These are phyloP conservation scores for Penicillium paradoxum DNA, from an alignment of 495 filamentous ascomycete genomes.

Conservation along the genomic window DNA sequence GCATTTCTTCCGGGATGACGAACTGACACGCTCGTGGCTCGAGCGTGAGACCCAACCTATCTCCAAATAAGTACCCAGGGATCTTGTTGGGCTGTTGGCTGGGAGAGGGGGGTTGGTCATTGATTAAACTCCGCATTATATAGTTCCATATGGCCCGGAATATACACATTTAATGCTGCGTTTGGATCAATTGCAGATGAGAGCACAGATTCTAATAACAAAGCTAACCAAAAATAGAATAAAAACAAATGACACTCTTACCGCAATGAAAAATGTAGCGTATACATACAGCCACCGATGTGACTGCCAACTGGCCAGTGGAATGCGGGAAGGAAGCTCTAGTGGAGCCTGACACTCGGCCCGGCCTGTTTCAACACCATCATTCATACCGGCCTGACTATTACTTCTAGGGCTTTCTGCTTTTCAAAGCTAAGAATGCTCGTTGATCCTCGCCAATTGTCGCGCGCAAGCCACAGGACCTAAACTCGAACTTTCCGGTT, in stretches of 20 bases:
- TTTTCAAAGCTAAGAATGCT: slow-evolving; percentile 19
- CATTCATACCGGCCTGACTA: slow-evolving; percentile 5
- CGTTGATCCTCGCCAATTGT: slow-evolving; percentile 3
- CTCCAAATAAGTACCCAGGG: slow-evolving; percentile 25
- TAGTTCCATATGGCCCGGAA: background rate
- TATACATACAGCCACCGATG: too few species aligned
- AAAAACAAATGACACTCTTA: background rate
- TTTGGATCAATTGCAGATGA: too few species aligned
- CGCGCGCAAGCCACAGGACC: slow-evolving; percentile 15
- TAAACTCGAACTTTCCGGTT: slow-evolving; percentile 2
- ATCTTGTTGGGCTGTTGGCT: background rate
- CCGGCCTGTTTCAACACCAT: slow-evolving; percentile 6
- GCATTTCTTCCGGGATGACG: slow-evolving; percentile 69
- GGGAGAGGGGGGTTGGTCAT: background rate
- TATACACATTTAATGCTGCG: background rate
- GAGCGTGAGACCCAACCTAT: slow-evolving; percentile 70
- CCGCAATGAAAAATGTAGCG: background rate
- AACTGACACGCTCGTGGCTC: slow-evolving; percentile 71
- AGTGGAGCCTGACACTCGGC: slow-evolving; percentile 23
- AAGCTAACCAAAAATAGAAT: background rate
- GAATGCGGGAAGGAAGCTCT: slow-evolving; percentile 29
- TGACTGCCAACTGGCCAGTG: slow-evolving; percentile 6
- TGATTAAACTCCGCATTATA: background rate
- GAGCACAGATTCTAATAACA: too few species aligned
- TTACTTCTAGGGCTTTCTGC: background rate